Conservation (phyloP, 208 protist genomes). For the Trypanosoma congolense region DNA sequence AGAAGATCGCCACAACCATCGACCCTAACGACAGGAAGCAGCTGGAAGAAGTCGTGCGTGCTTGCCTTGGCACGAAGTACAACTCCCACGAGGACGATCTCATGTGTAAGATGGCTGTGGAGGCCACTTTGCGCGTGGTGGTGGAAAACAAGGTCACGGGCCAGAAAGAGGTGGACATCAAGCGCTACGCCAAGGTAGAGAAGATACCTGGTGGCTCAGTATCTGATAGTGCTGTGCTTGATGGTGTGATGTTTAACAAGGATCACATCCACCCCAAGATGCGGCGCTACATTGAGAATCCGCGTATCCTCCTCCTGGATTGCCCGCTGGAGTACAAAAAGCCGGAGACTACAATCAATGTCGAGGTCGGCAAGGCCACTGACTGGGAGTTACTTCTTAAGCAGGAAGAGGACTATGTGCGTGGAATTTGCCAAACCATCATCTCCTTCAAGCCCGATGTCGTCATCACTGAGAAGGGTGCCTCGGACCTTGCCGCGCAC, state of each 20-base stretch:
- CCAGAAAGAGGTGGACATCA: constrained; percentile 98
- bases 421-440: constrained; percentile 96
- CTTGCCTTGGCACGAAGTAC: constrained; percentile 99
- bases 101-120: constrained; percentile 97
- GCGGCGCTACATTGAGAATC: constrained; percentile 97
- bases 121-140: constrained; percentile 95
- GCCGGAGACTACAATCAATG: constrained; percentile 97
- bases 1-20: constrained; percentile 90
- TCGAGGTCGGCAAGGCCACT: constrained; percentile 96
- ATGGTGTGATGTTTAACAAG: constrained; percentile 99
- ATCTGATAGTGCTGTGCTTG: constrained; percentile 96
- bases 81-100: constrained; percentile 94
- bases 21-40: constrained; percentile 91
- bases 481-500: constrained; percentile 98
- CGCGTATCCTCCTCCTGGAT: constrained; percentile 98
- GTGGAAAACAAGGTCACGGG: constrained; percentile 74
- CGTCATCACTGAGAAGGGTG: constrained; percentile 99
- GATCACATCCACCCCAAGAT: constrained; percentile 99
- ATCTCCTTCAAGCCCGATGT: constrained; percentile 98
- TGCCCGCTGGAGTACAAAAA: constrained; percentile 99
- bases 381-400: constrained; percentile 97
- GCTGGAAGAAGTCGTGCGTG: constrained; percentile 90
- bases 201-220: constrained; percentile 99
- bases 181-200: constrained; percentile 98
- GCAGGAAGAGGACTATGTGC: constrained; percentile 99